Conservation (phyloP, 441 rosid genomes). For the Euphorbia corollata region DNA sequence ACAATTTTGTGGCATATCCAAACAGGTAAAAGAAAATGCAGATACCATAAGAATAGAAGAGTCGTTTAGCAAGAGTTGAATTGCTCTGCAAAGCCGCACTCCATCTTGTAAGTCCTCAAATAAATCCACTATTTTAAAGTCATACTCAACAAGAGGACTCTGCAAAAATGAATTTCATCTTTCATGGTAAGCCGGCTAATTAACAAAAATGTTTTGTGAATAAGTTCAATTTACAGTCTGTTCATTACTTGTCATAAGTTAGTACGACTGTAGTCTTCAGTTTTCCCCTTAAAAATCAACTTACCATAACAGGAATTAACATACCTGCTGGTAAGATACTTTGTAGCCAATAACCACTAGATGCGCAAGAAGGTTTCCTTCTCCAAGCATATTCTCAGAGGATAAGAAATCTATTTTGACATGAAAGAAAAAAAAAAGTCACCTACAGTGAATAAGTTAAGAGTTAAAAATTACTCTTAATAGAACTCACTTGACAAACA, state of each 20-base stretch:
- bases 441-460: constrained; percentile 15
- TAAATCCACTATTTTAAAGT: constrained; percentile 60
- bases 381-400: constrained; percentile 87
- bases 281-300: neutral
- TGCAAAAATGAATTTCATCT: constrained; percentile 25
- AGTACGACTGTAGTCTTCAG: neutral
- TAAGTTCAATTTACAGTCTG: neutral
- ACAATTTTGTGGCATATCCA: neutral
- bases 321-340: constrained; percentile 80
- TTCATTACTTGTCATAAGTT: neutral
- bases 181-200: constrained; percentile 5
- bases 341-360: constrained; percentile 69
- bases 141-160: constrained; percentile 64
- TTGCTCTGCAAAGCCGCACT: constrained; percentile 78
- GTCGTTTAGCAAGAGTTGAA: constrained; percentile 72
- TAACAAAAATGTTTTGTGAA: neutral
- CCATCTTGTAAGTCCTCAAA: constrained; percentile 87
- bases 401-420: constrained; percentile 58
- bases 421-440: constrained; percentile 28
- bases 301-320: constrained; percentile 16
- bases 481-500: constrained; percentile 6
- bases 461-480: constrained; percentile 16
- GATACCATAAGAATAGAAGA: constrained; percentile 65
- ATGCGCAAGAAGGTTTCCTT: constrained; percentile 86
- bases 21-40: neutral